Evolutionary conservation across 371 early-diverging fungal species (phyloP), one percentile per base, ranked within the genome.

Genomic region (Choanephora cucurbitarum): DNA sequence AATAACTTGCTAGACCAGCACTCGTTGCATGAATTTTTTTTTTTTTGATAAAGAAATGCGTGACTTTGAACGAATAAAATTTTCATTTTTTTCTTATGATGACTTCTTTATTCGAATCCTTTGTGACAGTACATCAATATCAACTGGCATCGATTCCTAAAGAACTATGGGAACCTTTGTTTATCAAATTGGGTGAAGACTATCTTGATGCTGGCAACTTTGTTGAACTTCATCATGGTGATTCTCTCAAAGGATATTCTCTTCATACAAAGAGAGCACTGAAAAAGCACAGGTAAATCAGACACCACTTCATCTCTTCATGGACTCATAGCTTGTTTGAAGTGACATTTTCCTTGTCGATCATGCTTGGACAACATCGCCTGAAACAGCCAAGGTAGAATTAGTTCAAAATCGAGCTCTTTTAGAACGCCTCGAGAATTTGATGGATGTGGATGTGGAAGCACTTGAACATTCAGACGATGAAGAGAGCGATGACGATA

Each of bases 331-430:
- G n/a, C n/a, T n/a, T n/a, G n/a, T 13, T 4, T 17, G 21, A 56
- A 82, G 86, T 41, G 75, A 86, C 21, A 84, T 89, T 44, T 89
- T 86, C 57, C 60, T 89, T 52, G 69, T 87, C 9, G 88, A 87
- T 52, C 87, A 87, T 57, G 86, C 87, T 21, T 89, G 89, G 89
- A 89, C 89, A 5, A 89, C 88, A 18, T 74, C 79, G 6, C 75
- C 83, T 0, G 84, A 82, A 39, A 76, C 66, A 19, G 85, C 82
- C 1, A 71, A 69, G 22, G 67, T 79, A 37, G 81, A 87, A 50
- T 72, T 89, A 10, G 49, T 60, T 18, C 64, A 70, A n/a, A 77
- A 78, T 14, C 79, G 75, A 0, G 72, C 69, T 8, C 59, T 89
- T 39, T 55, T 87, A 53, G 84, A 85, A 18, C 84, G 88, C 44